Base-by-base conservation (phyloP, 306 rosid species). In the Alnus rubra region DNA sequence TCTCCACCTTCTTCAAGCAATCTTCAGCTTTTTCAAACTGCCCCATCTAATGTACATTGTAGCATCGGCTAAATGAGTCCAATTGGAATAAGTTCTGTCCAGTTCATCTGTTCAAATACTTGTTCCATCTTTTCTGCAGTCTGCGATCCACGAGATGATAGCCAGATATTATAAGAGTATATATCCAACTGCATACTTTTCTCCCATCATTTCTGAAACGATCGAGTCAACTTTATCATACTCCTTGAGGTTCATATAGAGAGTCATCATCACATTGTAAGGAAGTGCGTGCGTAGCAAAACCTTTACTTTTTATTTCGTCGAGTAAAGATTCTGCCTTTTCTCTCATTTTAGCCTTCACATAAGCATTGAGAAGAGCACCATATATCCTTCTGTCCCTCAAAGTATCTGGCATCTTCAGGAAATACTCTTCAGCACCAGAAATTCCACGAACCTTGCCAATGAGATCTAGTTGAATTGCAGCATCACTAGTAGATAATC, bases 181-280 rank as follows among this genome's bases (percentile, higher is more conserved):
- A 90, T 85, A 83, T 96, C 99, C n/a, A 93, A 85, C 74, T 71
- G 85, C 74, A 93, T 84, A 63, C 67, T 76, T 35, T 84, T 96
- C 76, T 89, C 90, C n/a, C 30, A 59, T 76, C 96, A 96, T 90
- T 88, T 96, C 99, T 62, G 97, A 91, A 79, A 90, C 83, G 82
- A 90, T 28, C 8, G 47, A 85, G 51, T 93, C 96, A 71, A 91
- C 99, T 83, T 91, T 89, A 75, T 84, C 94, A 81, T 86, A 91
- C 69, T 96, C 97, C 86, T 79, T 83, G 35, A 88, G 85, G 82
- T 93, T 93, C 98, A 89, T 89, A 83, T 93, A 96, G 69, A 96
- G 90, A 79, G 97, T 96, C 99, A 96, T 96, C 98, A 96, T 96
- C 74, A 91, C 95, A 84, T 96, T 96, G 84, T 77, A 93, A 60